Conservation (phyloP, 1,284 basidiomycete species). For the Anthracocystis setariae region DNA sequence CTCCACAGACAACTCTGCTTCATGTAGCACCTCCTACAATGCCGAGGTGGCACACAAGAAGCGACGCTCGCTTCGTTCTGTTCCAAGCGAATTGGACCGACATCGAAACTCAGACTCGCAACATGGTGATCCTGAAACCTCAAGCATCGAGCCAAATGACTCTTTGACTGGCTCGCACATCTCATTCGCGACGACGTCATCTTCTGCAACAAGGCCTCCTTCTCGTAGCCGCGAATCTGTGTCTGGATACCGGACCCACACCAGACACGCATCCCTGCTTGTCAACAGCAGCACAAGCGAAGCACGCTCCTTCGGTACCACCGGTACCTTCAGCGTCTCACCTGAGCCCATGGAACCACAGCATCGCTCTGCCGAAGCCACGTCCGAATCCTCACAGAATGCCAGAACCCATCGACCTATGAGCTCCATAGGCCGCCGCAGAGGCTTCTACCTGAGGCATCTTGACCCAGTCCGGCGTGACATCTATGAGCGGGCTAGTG, state of each 20-base stretch:
- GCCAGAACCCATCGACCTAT: slow-evolving; percentile 14
- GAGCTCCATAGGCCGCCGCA: slow-evolving; percentile 20
- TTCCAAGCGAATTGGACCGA: background rate
- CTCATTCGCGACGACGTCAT: background rate
- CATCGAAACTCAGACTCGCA: background rate
- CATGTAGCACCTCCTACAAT: background rate
- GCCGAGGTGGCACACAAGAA: slow-evolving; percentile 20
- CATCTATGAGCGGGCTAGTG: background rate
- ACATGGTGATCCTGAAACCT: background rate
- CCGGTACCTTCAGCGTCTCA: slow-evolving; percentile 9
- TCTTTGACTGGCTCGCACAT: background rate
- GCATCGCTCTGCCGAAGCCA: background rate
- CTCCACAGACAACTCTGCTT: background rate
- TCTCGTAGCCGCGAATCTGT: background rate
- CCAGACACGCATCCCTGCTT: slow-evolving; percentile 26
- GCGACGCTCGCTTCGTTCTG: slow-evolving; percentile 11
- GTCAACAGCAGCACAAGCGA: slow-evolving; percentile 36
- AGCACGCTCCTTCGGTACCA: background rate
- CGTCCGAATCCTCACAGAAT: slow-evolving; percentile 1
- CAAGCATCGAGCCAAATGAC: background rate
- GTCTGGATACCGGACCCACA: background rate
- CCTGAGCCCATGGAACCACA: slow-evolving; percentile 11
- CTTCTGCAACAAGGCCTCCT: background rate
- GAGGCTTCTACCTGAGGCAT: slow-evolving; percentile 28
- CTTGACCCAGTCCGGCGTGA: slow-evolving; percentile 9